These are phyloP conservation scores for Passiflora organensis DNA, from an alignment of 345 rosid species.

Conservation along the genomic window DNA sequence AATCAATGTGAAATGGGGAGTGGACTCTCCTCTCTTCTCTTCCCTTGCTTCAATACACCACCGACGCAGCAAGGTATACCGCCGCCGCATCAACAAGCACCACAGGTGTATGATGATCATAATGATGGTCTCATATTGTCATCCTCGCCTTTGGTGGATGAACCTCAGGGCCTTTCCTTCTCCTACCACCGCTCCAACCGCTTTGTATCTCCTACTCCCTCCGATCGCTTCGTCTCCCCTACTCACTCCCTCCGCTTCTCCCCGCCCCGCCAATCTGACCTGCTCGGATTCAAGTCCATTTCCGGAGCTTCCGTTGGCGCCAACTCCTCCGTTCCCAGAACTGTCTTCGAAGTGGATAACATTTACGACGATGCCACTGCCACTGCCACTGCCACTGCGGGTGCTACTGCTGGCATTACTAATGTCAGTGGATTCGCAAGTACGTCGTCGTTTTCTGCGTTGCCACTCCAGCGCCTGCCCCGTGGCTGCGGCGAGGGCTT, in stretches of 20 bases:
- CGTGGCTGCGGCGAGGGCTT: slow-evolving; percentile 67
- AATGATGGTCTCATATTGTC: not conserved
- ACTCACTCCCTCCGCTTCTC: slow-evolving; percentile 84
- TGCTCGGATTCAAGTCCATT: slow-evolving; percentile 70
- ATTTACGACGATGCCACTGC: slow-evolving; percentile 81
- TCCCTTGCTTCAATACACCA: slow-evolving; percentile 63
- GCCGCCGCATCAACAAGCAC: not conserved
- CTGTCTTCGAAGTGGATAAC: slow-evolving; percentile 69
- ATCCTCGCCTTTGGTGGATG: slow-evolving; percentile 81
- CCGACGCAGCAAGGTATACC: slow-evolving; percentile 29
- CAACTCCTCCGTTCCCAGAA: slow-evolving; percentile 70
- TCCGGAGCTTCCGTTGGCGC: slow-evolving; percentile 95
- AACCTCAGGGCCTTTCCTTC: slow-evolving; percentile 93
- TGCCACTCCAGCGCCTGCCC: slow-evolving; percentile 82
- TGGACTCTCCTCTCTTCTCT: slow-evolving; percentile 61
- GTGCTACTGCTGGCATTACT: slow-evolving; percentile 37
- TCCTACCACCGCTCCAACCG: slow-evolving; percentile 90
- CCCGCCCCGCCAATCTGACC: slow-evolving; percentile 43
- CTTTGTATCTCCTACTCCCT: slow-evolving; percentile 72
- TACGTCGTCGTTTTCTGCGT: slow-evolving; percentile 75
- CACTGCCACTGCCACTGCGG: slow-evolving; percentile 14
- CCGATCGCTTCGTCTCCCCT: slow-evolving; percentile 89
- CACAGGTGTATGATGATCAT: no score
- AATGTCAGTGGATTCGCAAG: slow-evolving; percentile 78
- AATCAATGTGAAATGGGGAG: slow-evolving; percentile 98